Percentiles rank a stretch among this genome's conserved stretches.
phyloP scores from a whole-genome alignment of 2,329 filamentous ascomycete genomes.

The Fusarium brevicatenulatum region DNA sequence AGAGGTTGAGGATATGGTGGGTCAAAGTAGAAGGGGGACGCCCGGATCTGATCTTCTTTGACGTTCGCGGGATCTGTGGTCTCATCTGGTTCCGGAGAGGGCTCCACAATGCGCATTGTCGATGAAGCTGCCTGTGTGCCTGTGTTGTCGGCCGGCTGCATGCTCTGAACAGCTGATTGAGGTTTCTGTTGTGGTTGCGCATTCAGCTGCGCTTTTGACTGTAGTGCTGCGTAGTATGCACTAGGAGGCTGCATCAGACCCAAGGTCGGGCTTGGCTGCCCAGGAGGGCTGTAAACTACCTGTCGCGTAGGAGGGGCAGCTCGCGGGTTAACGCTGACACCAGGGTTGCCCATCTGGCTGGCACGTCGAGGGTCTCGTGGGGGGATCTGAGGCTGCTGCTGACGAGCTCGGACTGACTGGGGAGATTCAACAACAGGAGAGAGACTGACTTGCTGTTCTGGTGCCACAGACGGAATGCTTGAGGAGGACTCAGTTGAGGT shows the following conservation, averaged over 20 bases:
- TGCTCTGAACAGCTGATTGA: slow-evolving; percentile 4
- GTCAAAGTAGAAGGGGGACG: slow-evolving; percentile 38
- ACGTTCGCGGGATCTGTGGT: slow-evolving; percentile 20
- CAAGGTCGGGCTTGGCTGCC: slow-evolving; percentile 57
- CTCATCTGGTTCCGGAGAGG: slow-evolving; percentile 47
- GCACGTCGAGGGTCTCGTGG: slow-evolving; percentile 37
- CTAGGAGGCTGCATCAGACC: slow-evolving; percentile 45
- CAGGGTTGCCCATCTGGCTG: slow-evolving; percentile 18
- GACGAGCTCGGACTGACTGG: slow-evolving; percentile 45
- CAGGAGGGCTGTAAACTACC: slow-evolving; percentile 49
- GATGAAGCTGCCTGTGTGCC: slow-evolving; percentile 45
- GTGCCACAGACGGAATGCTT: slow-evolving; percentile 30
- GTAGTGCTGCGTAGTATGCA: neutral
- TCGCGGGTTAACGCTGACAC: slow-evolving; percentile 24
- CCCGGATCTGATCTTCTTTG: slow-evolving; percentile 12
- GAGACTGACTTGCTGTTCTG: slow-evolving; percentile 48
- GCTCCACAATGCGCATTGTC: slow-evolving; percentile 52
- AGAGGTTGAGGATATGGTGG: slow-evolving; percentile 42
- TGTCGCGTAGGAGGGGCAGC: slow-evolving; percentile 48
- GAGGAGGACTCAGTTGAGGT: slow-evolving; percentile 44
- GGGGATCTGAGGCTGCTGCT: slow-evolving; percentile 47
- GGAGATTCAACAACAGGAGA: slow-evolving; percentile 63
- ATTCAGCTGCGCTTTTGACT: neutral
- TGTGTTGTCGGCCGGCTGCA: slow-evolving; percentile 31
- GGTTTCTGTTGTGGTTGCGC: slow-evolving; percentile 2